These are phyloP conservation scores for Teunomyces funiuensis DNA, from an alignment of 805 yeast species.

Conservation along the genomic window DNA sequence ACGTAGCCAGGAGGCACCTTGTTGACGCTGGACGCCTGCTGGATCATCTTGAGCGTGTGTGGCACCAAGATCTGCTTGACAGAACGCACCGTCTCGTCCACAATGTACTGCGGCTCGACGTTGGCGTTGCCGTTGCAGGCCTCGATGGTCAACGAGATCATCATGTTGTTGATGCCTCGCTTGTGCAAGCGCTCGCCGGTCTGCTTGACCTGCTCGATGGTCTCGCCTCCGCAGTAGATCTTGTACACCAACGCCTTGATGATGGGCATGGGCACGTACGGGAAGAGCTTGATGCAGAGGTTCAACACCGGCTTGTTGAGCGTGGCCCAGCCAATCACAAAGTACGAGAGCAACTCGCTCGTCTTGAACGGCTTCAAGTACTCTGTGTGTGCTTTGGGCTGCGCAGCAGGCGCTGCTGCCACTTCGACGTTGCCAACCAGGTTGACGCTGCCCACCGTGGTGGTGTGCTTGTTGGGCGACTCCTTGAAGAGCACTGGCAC, in stretches of 20 bases:
- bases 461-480: constrained; percentile 21
- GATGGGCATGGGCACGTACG: constrained; percentile 69
- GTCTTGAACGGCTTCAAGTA: constrained; percentile 55
- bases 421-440: constrained; percentile 4
- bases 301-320: constrained; percentile 61
- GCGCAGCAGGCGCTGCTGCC: constrained; percentile 3
- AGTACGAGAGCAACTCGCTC: constrained; percentile 60
- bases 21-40: constrained; percentile 46
- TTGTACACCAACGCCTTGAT: constrained; percentile 75
- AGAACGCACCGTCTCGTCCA: constrained; percentile 63
- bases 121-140: constrained; percentile 79
- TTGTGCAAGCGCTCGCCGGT: constrained; percentile 67
- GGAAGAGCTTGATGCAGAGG: constrained; percentile 63
- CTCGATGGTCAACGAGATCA: constrained; percentile 91
- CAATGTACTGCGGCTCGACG: constrained; percentile 58
- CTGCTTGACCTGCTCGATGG: constrained; percentile 60
- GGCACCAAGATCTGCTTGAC: constrained; percentile 68
- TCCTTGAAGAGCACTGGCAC: constrained; percentile 16
- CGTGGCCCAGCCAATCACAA: constrained; percentile 70
- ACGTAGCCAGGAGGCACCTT: constrained; percentile 87
- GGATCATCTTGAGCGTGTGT: constrained; percentile 62
- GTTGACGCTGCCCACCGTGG: constrained; percentile 15
- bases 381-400: constrained; percentile 9
- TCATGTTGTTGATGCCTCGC: constrained; percentile 88
- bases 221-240: constrained; percentile 89